Percentiles rank a stretch among this genome's conserved stretches.
These are phyloP conservation scores for Striga asiatica DNA, from an alignment of 257 asterid species.

Conservation along the genomic window DNA sequence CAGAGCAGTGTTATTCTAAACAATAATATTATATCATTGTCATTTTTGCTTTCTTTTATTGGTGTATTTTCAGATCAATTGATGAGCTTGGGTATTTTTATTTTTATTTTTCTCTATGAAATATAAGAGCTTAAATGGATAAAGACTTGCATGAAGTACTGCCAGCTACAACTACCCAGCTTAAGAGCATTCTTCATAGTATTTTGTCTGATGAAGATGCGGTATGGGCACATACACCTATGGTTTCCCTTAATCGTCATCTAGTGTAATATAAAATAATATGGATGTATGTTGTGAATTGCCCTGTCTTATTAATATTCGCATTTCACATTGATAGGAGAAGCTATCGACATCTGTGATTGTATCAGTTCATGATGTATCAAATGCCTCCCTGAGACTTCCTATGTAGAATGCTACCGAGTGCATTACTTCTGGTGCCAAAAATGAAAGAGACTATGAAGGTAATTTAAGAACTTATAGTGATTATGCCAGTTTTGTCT, in stretches of 20 bases:
- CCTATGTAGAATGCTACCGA: conserved; percentile 43
- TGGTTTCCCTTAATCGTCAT: conserved; percentile 3
- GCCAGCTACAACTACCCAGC: conserved; percentile 33
- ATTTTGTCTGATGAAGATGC: conserved; percentile 73
- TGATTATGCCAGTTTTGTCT: conserved; percentile 12
- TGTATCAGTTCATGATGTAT: conserved; percentile 55
- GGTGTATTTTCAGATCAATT: neutral
- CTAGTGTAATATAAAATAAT: neutral
- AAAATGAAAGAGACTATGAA: conserved; percentile 55
- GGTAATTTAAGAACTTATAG: conserved; percentile 34
- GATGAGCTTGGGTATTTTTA: too few species aligned
- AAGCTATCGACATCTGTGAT: conserved; percentile 38
- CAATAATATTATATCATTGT: neutral
- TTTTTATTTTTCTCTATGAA: too few species aligned
- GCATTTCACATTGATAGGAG: conserved; percentile 31
- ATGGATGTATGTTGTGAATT: neutral
- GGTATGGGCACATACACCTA: conserved; percentile 35
- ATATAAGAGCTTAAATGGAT: conserved; percentile 36
- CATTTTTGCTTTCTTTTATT: neutral
- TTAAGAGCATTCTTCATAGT: conserved; percentile 47
- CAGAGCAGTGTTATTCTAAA: too few species aligned
- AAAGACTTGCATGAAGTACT: conserved; percentile 30
- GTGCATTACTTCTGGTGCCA: conserved; percentile 77
- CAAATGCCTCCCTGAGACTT: conserved; percentile 76
- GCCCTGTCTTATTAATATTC: conserved; percentile 13